Base-by-base conservation (phyloP, 208 protist genomes). In the Crithidia expoeki region DNA sequence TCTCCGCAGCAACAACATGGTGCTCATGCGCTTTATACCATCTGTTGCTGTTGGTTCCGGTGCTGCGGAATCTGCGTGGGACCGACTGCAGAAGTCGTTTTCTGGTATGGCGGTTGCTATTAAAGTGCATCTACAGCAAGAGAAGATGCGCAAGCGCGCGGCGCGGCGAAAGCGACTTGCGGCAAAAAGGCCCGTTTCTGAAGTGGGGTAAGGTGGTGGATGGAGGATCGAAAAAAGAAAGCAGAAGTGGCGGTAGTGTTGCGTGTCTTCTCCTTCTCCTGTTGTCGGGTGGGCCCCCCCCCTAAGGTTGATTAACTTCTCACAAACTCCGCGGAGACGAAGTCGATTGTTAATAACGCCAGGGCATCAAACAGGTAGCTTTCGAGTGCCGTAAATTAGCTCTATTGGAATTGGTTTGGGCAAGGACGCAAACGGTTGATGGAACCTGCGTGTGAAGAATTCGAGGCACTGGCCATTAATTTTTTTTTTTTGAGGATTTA, bases 1-100 rank as follows among this genome's bases (percentile, higher is more conserved):
- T 14, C 59, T 95, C 11, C 87, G 90, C 33, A 95, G 90, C 79
- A 89, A 78, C 62, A 90, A 85, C 57, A 42, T 95, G 12, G 51
- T 93, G 32, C 77, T 95, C 62, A 53, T 92, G 32, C 84, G 86
- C 44, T 94, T 95, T 65, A 76, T 4, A 17, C 42, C n/a, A 38
- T 28, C 19, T n/a, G 38, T 11, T 11, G 27, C 33, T 14, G 65
- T 64, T 2, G 65, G 25, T 9, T 17, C 33, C 12, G 40, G 49
- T 14, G 46, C 34, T 0, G 55, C 57, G 14, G 52, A 62, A 14
- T 32, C 65, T 12, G 23, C 50, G 25, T 49, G 55, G 49, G 63
- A 12, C 14, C 46, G 38, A 12, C 62, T 74, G 59, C 46, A 32
- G 57, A 59, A 55, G 0, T 42, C 72, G 0, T 94, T 89, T 67